Percentiles rank a stretch among this genome's conserved stretches.
Conservation (phyloP, 2,329 filamentous ascomycete species). For the Penicillium sp. region DNA sequence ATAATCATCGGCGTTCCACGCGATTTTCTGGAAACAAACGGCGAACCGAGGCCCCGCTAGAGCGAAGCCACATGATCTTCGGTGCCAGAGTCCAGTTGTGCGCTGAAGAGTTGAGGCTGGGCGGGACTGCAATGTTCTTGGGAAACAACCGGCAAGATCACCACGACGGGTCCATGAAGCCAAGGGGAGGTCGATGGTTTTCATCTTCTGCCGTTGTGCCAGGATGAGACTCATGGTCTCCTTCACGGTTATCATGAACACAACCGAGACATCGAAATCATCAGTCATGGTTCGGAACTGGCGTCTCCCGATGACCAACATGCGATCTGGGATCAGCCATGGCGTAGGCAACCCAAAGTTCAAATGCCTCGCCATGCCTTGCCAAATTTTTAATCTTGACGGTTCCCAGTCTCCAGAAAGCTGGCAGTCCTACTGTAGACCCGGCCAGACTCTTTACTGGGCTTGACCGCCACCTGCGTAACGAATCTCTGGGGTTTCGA, state of each 20-base stretch:
- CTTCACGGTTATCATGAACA: conserved; percentile 11
- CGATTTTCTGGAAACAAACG: conserved; percentile 23
- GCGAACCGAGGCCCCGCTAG: conserved; percentile 21
- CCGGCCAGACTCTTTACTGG: background rate
- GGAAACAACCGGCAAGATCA: background rate
- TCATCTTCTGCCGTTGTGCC: background rate
- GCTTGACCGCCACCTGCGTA: conserved; percentile 20
- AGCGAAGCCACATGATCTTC: background rate
- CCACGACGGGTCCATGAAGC: background rate
- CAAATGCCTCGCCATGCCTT: conserved; percentile 4
- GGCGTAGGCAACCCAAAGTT: conserved; percentile 7
- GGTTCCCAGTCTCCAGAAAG: conserved; percentile 13
- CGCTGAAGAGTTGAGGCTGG: conserved; percentile 8
- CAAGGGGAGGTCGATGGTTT: background rate
- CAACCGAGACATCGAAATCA: conserved; percentile 22
- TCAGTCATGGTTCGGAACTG: background rate
- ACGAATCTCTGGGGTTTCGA: background rate
- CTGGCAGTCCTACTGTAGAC: background rate
- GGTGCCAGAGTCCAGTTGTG: background rate
- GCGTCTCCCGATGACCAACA: conserved; percentile 10
- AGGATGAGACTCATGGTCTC: background rate
- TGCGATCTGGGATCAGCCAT: background rate
- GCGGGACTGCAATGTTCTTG: conserved; percentile 10
- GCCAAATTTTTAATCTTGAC: conserved; percentile 15
- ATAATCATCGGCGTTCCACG: conserved; percentile 20